A percentile compares a stretch with the other conserved stretches of the same genome.
Conservation (phyloP, 257 asterid species). For the Solanum bulbocastanum region DNA sequence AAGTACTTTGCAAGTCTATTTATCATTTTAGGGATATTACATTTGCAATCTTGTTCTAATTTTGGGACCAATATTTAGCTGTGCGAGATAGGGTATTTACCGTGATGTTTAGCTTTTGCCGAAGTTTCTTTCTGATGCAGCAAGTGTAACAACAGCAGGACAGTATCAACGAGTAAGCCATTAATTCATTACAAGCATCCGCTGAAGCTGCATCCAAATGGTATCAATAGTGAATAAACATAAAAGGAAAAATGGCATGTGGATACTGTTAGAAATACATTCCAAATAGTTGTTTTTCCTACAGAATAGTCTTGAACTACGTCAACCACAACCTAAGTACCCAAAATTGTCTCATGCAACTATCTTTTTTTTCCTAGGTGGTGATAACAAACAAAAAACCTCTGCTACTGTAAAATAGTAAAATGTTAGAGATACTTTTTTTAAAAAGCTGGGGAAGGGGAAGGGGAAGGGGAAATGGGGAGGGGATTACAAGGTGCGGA, state of each 20-base stretch:
- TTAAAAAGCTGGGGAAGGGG: too few species aligned
- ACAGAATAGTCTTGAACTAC: not conserved
- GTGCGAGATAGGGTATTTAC: slow-evolving; percentile 10
- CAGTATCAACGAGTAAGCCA: slow-evolving; percentile 76
- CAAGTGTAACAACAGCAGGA: slow-evolving; percentile 91
- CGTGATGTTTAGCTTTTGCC: slow-evolving; percentile 50
- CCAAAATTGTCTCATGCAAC: not conserved
- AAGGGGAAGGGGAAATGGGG: not conserved
- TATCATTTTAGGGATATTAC: not conserved
- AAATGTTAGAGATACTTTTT: not conserved
- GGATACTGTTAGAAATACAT: not conserved
- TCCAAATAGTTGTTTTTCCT: not conserved
- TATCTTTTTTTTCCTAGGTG: not conserved
- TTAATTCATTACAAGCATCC: slow-evolving; percentile 73
- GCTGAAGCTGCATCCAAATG: slow-evolving; percentile 53
- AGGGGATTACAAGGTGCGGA: not conserved
- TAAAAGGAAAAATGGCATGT: not conserved
- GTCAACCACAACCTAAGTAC: not conserved
- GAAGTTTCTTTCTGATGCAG: slow-evolving; percentile 70
- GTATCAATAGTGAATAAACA: not conserved
- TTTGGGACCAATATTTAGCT: not conserved
- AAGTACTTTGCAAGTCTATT: not conserved
- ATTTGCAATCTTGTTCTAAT: not conserved
- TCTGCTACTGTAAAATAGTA: not conserved
- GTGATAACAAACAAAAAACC: not conserved